Evolutionary conservation across 768 basidiomycete genomes (phyloP), one percentile per base, ranked within the genome.

Genomic region (Atractiella rhizophila): DNA sequence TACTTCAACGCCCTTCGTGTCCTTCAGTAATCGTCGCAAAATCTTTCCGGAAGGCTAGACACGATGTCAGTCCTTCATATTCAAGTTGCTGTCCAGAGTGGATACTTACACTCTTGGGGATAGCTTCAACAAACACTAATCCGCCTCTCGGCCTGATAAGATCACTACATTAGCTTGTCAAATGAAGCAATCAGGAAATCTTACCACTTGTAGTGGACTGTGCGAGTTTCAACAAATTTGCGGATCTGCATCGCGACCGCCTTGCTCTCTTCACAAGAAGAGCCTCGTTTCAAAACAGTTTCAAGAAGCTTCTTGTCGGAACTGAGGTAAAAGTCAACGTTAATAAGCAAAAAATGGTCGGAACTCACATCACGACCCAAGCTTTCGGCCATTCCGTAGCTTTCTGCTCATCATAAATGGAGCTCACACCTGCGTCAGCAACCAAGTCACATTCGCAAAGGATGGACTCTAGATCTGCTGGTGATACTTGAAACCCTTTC

Each of bases 401-500:
- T 28, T 54, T 48, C 12, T 54, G 47, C 1, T 49, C 44, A 38
- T 45, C 45, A 44, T 53, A 53, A 16, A 47, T 29, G 6, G 46
- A 48, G 12, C 50, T 48, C 15, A 53, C 51, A 6, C 51, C 54
- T 2, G 51, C 54, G 42, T 56, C 54, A 6, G 48, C 40, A 1
- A 56, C 53, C 23, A 42, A 41, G 3, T 48, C 43, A 1, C 46
- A 43, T 0, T 43, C 47, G 44, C 49, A 47, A 16, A 56, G 48
- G 1, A 48, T 45, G 29, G 50, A 52, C 30, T 56, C 54, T 20
- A 56, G 45, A 23, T 56, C 54, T 16, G 46, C 44, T 3, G 54
- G 54, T 1, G 48, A 35, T 16, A 56, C 54, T 44, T 56, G 54
- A 48, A 52, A 49, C 47, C 54, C 54, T 34, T 55, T 54, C 37